phyloP scores from a whole-genome alignment of 345 rosid genomes.

The Murraya koenigii region DNA sequence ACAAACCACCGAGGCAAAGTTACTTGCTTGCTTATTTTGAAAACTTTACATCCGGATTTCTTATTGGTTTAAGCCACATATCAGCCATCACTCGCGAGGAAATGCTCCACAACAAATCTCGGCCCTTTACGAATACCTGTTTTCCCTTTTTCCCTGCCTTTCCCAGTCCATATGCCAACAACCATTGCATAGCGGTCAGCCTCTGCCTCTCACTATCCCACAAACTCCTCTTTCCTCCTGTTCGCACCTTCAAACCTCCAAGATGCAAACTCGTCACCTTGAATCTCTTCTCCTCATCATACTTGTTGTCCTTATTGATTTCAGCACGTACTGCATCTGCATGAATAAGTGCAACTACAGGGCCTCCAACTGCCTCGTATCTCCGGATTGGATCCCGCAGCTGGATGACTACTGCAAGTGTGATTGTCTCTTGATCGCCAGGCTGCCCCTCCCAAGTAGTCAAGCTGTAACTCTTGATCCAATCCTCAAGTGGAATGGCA shows the following conservation, averaged over 20 bases:
- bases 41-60: slow-evolving; percentile 83
- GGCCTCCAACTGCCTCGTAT: slow-evolving; percentile 88
- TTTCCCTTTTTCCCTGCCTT: slow-evolving; percentile 61
- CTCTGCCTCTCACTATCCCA: slow-evolving; percentile 70
- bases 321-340: slow-evolving; percentile 41
- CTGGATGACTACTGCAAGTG: slow-evolving; percentile 57
- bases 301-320: slow-evolving; percentile 29
- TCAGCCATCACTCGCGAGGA: slow-evolving; percentile 91
- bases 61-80: slow-evolving; percentile 89
- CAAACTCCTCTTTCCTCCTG: slow-evolving; percentile 43
- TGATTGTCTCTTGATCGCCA: slow-evolving; percentile 32
- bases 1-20: neutral
- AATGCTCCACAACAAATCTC: slow-evolving; percentile 74
- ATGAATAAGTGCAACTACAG: slow-evolving; percentile 55
- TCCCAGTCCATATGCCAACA: slow-evolving; percentile 66
- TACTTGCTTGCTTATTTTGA: slow-evolving; percentile 22
- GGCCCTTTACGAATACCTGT: slow-evolving; percentile 36
- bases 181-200: slow-evolving; percentile 89
- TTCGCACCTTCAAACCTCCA: slow-evolving; percentile 54
- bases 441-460: slow-evolving; percentile 23
- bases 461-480: slow-evolving; percentile 36
- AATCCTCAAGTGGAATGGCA: slow-evolving; percentile 65
- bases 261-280: slow-evolving; percentile 63
- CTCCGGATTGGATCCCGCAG: slow-evolving; percentile 81
- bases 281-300: slow-evolving; percentile 52